phyloP scores from a whole-genome alignment of 2,329 filamentous ascomycete genomes.

The Fusarium humuli region DNA sequence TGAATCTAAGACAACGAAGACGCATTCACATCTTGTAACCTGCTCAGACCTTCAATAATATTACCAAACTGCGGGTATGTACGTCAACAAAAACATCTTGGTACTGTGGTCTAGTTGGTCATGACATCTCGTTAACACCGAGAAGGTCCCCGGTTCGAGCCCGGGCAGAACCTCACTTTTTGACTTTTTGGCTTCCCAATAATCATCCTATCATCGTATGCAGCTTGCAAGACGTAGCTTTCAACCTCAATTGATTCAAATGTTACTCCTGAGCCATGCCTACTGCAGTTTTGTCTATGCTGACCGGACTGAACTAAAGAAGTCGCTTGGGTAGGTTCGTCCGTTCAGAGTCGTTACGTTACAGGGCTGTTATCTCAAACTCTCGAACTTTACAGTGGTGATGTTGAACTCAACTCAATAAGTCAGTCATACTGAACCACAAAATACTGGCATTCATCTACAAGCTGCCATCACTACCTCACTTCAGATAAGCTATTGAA shows the following conservation, averaged over 20 bases:
- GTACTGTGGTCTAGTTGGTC: not conserved
- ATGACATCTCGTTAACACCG: not conserved
- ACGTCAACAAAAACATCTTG: not conserved
- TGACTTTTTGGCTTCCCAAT: not conserved
- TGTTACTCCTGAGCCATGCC: not conserved
- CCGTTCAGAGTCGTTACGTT: not conserved
- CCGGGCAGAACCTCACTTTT: not conserved
- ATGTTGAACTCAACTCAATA: not conserved
- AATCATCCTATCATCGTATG: not conserved
- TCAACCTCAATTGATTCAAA: not conserved
- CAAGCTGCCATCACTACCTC: not conserved
- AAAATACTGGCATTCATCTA: not conserved
- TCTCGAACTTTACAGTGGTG: not conserved
- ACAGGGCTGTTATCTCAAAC: not conserved
- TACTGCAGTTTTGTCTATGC: not conserved
- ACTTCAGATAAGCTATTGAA: not conserved
- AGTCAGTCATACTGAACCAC: not conserved
- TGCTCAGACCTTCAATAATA: rapidly evolving
- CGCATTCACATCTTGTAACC: not conserved
- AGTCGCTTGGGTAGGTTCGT: not conserved
- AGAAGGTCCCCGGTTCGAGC: not conserved
- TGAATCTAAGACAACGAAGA: not conserved
- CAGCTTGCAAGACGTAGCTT: not conserved
- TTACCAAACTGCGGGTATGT: rapidly evolving
- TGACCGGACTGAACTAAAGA: not conserved